Evolutionary conservation across 2,329 filamentous ascomycete species (phyloP), one percentile per base, ranked within the genome.

Genomic region (Falciphora oryzae): DNA sequence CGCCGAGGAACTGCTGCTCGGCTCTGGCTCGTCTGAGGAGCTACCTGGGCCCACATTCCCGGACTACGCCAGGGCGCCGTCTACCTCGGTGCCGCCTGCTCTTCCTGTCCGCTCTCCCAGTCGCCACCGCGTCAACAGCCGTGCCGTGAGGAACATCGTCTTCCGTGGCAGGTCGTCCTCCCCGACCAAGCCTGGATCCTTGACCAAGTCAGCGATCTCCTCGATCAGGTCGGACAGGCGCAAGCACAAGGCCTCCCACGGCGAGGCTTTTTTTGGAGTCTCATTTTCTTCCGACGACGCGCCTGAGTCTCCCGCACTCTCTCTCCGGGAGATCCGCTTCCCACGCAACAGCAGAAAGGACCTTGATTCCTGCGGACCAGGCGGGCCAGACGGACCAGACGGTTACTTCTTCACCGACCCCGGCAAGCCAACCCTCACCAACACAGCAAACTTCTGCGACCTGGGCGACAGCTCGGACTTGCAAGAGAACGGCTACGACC

Each of bases 41-140:
- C 35, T 38, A 1, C 35, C 35, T 38, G 14, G 6, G 16, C 35
- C 35, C 35, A 38, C 35, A 6, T 38, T 14, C 14, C 35, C 35
- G 4, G 22, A 53, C 18, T 53, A 10, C 18, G 44, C 18, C 44
- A n/a, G 22, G 18, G 10, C 1, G 22, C 22, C 44, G 22, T 53
- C 44, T 53, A 11, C 22, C 44, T n/a, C 44, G 44, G 44, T 10
- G 6, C 44, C 18, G 44, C 44, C 14, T n/a, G n/a, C 25, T 16
- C 2, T 7, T 3, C 25, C 57, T 22, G 25, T 27, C 57, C 57
- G 57, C 18, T 14, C 57, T 7, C 28, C 57, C 8, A 14, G n/a
- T 7, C 57, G 57, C 14, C 44, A 11, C 57, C 57, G 57, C 28
- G 57, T 58, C 57, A 58, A 58, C 28, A 58, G 57, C 25, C 57